These are phyloP conservation scores for Termitomyces sp. DNA, from an alignment of 768 basidiomycete species.

Conservation along the genomic window DNA sequence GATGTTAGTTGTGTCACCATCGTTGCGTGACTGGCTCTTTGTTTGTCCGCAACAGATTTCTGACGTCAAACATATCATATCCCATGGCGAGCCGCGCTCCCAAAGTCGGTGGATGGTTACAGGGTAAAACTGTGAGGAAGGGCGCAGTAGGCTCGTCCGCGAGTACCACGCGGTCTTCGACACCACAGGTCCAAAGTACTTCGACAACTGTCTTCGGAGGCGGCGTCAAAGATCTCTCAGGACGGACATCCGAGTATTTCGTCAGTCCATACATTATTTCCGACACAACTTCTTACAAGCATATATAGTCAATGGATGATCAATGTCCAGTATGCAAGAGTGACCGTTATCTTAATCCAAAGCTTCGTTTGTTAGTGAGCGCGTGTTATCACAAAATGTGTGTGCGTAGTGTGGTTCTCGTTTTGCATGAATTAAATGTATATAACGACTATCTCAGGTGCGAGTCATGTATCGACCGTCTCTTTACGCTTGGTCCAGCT, in stretches of 20 bases:
- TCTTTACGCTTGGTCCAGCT: conserved; percentile 94
- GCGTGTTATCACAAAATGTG: conserved; percentile 99
- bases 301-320: conserved; percentile 75
- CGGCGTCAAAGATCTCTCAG: conserved; percentile 83
- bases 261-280: conserved; percentile 36
- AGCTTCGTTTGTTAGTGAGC: conserved; percentile 88
- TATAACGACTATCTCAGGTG: conserved; percentile 53
- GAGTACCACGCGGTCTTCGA: conserved; percentile 53
- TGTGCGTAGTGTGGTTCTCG: conserved; percentile 15
- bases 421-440: background rate
- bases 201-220: conserved; percentile 74
- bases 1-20: background rate
- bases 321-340: conserved; percentile 97
- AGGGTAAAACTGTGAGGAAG: conserved; percentile 73
- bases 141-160: conserved; percentile 40
- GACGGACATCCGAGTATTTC: conserved; percentile 75
- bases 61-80: background rate
- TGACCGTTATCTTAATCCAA: conserved; percentile 93
- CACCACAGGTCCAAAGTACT: conserved; percentile 65
- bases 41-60: background rate
- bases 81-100: conserved; percentile 26
- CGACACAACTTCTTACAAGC: background rate
- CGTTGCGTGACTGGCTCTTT: background rate
- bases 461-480: conserved; percentile 95
- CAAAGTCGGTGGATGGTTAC: conserved; percentile 52